Evolutionary conservation across 768 basidiomycete genomes (phyloP), one percentile per base, ranked within the genome.

Genomic region (Lentinula detonsa): DNA sequence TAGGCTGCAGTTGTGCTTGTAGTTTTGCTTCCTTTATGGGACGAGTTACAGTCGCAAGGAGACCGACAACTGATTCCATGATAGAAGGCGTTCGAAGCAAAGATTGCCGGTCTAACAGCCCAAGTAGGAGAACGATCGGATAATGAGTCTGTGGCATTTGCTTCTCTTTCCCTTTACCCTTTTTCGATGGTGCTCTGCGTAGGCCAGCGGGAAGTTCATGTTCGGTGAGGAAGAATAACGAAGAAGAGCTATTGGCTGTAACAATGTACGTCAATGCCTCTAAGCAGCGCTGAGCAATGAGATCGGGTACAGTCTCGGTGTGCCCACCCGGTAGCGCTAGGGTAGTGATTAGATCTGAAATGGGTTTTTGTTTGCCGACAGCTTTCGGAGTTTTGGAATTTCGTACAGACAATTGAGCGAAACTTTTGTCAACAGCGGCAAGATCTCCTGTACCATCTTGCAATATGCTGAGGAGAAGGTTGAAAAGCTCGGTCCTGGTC

Each of bases 141-240:
- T 90, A 97, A 65, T 95, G 90, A 0, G 88, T 88, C 67, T 91
- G 90, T 0, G 89, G 78, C 2, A 77, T 76, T 65, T 87, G 88
- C 68, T 90, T 93, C 70, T 98, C 95, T 72, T 97, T 98, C 21
- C 93, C 95, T 73, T 97, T 98, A 8, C 94, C 95, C 73, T 97
- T 97, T 74, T 90, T 92, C 18, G 83, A 83, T 6, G 80, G 73
- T 11, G 78, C 72, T 65, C 86, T 84, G 64, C 86, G 85, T 15
- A 95, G 80, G 49, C 90, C 88, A n/a, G 80, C 81, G 5, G 90
- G 88, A 37, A 94, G 78, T 65, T 99, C 97, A 65, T 98, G 94
- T 72, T 99, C 97, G 1, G 88, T 91, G 62, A 99, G 80, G 85
- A 99, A 98, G 81, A 95, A 98, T 16, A 93, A 74, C 0, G 95